Conservation (phyloP, 2,329 filamentous ascomycete species). For the Cucurbitaria berberidis region DNA sequence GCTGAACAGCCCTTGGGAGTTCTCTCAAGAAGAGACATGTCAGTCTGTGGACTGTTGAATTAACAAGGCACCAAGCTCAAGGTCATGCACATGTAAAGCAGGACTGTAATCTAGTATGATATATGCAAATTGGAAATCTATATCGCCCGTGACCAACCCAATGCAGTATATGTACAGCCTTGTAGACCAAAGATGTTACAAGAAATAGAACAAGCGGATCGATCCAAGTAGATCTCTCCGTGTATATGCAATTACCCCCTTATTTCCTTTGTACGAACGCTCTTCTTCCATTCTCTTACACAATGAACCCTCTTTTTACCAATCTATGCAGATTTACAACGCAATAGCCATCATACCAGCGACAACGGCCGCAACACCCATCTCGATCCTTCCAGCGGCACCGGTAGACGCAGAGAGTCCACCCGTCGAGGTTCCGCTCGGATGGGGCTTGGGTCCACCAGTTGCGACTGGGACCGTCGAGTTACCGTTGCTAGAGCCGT, state of each 20-base stretch:
- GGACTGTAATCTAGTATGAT: not conserved
- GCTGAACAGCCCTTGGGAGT: not conserved
- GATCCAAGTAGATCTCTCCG: not conserved
- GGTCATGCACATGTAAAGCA: not conserved
- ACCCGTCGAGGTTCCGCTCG: constrained; percentile 12
- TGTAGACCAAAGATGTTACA: not conserved
- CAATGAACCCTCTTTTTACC: not conserved
- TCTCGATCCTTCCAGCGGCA: constrained; percentile 30
- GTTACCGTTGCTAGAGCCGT: constrained; percentile 6
- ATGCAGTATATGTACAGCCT: not conserved
- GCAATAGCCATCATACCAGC: constrained; percentile 32
- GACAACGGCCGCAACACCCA: constrained; percentile 31
- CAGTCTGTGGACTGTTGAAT: too few species aligned
- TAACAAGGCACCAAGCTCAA: too few species aligned
- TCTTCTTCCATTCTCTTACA: not conserved
- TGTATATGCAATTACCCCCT: not conserved
- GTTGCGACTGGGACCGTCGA: constrained; percentile 11
- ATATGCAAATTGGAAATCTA: not conserved
- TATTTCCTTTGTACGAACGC: not conserved
- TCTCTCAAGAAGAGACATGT: too few species aligned
- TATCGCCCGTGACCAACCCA: not conserved
- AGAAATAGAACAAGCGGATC: not conserved
- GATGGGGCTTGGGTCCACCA: constrained; percentile 9
- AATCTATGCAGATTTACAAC: constrained; percentile 26
- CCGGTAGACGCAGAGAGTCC: constrained; percentile 20